phyloP scores from a whole-genome alignment of 164 flowering plant species.

The Magnolia sinica region DNA sequence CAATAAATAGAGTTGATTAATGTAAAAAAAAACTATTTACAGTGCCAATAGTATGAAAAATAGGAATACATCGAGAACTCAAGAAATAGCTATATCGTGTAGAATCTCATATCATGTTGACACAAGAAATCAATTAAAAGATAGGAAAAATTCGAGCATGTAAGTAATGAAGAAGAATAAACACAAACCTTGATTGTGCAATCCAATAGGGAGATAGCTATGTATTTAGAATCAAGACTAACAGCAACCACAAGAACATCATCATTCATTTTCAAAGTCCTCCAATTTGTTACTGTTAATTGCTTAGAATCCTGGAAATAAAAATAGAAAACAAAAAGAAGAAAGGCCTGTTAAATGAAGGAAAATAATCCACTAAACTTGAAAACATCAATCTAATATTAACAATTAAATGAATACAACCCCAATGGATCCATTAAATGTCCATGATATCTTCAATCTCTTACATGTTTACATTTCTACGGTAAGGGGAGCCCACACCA shows the following conservation, averaged over 20 bases:
- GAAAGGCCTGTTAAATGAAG: no score
- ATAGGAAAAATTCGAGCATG: background rate
- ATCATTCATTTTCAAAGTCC: constrained; percentile 70
- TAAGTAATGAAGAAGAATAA: background rate
- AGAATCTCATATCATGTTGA: background rate
- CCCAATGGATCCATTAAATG: no score
- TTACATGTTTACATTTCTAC: no score
- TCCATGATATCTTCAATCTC: no score
- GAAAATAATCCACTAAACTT: no score
- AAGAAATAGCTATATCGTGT: background rate
- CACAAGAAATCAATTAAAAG: background rate
- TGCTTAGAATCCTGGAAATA: constrained; percentile 56
- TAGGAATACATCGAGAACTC: no score
- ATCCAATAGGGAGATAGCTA: constrained; percentile 81
- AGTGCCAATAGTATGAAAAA: no score
- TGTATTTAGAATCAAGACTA: constrained; percentile 81
- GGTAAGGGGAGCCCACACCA: no score
- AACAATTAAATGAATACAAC: no score
- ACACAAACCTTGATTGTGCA: constrained; percentile 64
- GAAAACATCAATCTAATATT: no score
- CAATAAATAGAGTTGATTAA: no score
- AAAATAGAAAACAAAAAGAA: background rate
- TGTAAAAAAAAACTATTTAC: no score
- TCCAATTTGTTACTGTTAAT: constrained; percentile 47
- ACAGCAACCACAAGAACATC: constrained; percentile 71